A percentile compares a stretch with the other conserved stretches of the same genome.
phyloP scores from a whole-genome alignment of 192 early-diverging fungal genomes.

The Paraglomus occultum region DNA sequence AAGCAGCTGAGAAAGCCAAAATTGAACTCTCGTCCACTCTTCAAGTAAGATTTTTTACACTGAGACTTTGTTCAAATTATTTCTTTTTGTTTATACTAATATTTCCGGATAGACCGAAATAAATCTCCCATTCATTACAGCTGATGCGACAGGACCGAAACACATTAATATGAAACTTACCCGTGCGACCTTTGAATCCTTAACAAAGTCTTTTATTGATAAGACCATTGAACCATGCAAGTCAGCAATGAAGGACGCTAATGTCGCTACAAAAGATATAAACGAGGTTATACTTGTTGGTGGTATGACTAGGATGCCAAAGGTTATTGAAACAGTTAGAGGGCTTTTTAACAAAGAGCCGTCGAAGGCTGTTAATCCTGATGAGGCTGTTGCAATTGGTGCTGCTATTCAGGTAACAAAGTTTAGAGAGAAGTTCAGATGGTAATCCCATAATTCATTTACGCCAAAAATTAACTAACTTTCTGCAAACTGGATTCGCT shows the following conservation, averaged over 20 bases:
- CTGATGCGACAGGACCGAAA: slow-evolving; percentile 85
- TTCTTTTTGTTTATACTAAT: not conserved
- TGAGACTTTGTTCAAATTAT: not conserved
- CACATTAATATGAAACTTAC: slow-evolving; percentile 96
- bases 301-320: slow-evolving; percentile 98
- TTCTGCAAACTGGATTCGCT: not conserved
- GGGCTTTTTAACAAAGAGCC: slow-evolving; percentile 87
- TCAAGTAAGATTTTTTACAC: slow-evolving; percentile 26
- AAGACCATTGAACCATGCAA: slow-evolving; percentile 93
- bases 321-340: slow-evolving; percentile 93
- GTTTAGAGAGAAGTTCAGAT: no score
- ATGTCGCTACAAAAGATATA: slow-evolving; percentile 75
- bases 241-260: slow-evolving; percentile 95
- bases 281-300: slow-evolving; percentile 96
- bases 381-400: slow-evolving; percentile 98
- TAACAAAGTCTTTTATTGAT: slow-evolving; percentile 79
- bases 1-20: slow-evolving; percentile 98
- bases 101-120: slow-evolving; percentile 75
- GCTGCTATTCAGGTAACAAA: slow-evolving; percentile 81
- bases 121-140: slow-evolving; percentile 95
- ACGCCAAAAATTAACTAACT: not conserved
- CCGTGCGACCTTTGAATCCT: slow-evolving; percentile 83
- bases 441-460: not conserved
- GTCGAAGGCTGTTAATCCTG: slow-evolving; percentile 95
- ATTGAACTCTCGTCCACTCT: slow-evolving; percentile 94